Conservation (phyloP, 176 grass and related monocot species). For the Hsuehochloa calcarea region DNA sequence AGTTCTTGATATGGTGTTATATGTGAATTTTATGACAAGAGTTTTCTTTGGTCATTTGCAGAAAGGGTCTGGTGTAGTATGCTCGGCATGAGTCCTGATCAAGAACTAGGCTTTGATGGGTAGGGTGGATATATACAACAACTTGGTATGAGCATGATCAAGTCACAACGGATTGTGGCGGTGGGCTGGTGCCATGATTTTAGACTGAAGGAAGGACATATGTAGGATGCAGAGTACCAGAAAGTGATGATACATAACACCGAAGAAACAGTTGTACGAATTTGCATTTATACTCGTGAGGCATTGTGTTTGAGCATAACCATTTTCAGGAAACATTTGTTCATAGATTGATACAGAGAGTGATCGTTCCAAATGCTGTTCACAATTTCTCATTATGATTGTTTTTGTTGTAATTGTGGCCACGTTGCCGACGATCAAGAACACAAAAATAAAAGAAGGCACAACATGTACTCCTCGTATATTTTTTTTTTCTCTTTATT, state of each 20-base stretch:
- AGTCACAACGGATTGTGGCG: neutral
- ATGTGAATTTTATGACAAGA: neutral
- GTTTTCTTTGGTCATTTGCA: conserved; percentile 22
- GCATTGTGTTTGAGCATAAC: neutral
- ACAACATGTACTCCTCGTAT: too few species aligned
- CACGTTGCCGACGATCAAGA: too few species aligned
- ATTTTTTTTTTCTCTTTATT: too few species aligned
- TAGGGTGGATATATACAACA: neutral
- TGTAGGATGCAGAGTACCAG: neutral
- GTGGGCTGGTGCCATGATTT: neutral
- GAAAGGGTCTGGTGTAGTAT: conserved; percentile 38
- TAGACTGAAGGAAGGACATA: neutral
- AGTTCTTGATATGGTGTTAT: neutral
- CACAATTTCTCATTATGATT: too few species aligned
- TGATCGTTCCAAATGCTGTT: neutral
- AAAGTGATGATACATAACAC: neutral
- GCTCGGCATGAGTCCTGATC: conserved; percentile 15
- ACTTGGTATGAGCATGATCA: neutral
- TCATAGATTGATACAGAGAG: neutral
- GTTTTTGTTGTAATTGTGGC: too few species aligned
- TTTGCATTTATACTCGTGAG: neutral
- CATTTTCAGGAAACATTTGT: neutral
- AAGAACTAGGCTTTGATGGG: conserved; percentile 3
- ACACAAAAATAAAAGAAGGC: too few species aligned
- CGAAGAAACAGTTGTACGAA: neutral